Base-by-base conservation (phyloP, 1,284 basidiomycete species). In the Cutaneotrichosporon mucoides region DNA sequence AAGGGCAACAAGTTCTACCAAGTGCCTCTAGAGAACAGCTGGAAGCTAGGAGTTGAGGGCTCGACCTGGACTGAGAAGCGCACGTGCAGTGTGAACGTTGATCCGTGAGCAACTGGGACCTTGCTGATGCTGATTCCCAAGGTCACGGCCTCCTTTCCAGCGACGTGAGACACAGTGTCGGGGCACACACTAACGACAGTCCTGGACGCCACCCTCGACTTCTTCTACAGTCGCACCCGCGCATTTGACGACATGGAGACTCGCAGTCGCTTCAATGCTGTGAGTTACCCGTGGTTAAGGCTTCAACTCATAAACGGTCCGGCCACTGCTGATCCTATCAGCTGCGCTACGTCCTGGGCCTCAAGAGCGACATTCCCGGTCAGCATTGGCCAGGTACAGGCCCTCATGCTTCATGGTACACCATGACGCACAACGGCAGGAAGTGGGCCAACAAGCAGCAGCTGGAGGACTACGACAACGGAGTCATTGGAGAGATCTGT, bases 321-420 rank as follows among this genome's bases (percentile, higher is more conserved):
- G n/a, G n/a, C n/a, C n/a, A n/a, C n/a, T n/a, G n/a, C n/a, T n/a
- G n/a, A n/a, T n/a, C n/a, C n/a, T n/a, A n/a, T n/a, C n/a, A n/a
- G n/a, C n/a, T n/a, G n/a, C n/a, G n/a, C n/a, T n/a, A 42, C 57
- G 4, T 53, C n/a, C n/a, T 75, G 6, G 67, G 69, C 1, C 53
- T 76, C n/a, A 58, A 60, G 15, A 58, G 38, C 8, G 57, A 64
- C 8, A 61, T 62, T 42, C 42, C 54, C 4, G 67, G 68, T 0
- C 46, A 53, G 8, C 74, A 76, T 56, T 74, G 73, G 69, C 60
- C 68, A 4, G 72, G 70, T 0, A 58, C 53, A 2, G 69, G 69
- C 9, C 52, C 61, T 2, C 40, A 60, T 5, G 67, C 58, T 2
- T 9, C 51, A 16, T 6, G 15, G 8, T 71, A 71, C 43, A 15